phyloP scores from a whole-genome alignment of 208 protist species.

The Acanthamoeba divionensis region DNA sequence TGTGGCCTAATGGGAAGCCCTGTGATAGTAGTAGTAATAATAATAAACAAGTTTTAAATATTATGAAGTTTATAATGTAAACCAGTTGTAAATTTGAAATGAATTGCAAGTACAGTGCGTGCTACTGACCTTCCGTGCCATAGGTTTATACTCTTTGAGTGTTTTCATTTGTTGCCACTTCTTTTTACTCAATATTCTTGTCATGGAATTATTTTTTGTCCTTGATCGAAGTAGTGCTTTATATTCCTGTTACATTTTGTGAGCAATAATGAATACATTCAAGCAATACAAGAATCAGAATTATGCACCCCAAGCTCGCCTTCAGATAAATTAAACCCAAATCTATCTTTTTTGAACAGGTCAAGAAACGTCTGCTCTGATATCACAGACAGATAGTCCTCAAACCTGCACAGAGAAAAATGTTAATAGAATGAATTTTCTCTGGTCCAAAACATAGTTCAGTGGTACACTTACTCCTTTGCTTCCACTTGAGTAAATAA shows the following conservation, averaged over 20 bases:
- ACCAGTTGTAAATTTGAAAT: neutral
- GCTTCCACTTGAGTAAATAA: neutral
- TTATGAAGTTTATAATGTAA: neutral
- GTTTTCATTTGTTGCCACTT: neutral
- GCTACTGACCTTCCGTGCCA: neutral
- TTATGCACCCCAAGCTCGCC: neutral
- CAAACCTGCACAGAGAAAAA: neutral
- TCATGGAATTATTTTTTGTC: too few species aligned
- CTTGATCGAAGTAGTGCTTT: too few species aligned
- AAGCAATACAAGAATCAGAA: too few species aligned
- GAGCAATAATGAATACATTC: neutral
- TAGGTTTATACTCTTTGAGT: constrained; percentile 7
- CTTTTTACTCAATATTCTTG: neutral
- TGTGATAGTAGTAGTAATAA: neutral
- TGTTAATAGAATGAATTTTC: neutral
- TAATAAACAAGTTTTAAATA: neutral
- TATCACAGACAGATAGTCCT: constrained; percentile 15
- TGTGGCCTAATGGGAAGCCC: neutral
- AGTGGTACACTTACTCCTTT: neutral
- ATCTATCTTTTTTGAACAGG: constrained; percentile 13
- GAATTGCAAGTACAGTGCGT: neutral
- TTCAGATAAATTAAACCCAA: constrained; percentile 15
- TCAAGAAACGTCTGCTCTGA: constrained; percentile 39
- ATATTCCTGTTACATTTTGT: neutral
- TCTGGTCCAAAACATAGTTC: neutral